Conservation (phyloP, 352 stramenopile species). For the Phytophthora meadii region DNA sequence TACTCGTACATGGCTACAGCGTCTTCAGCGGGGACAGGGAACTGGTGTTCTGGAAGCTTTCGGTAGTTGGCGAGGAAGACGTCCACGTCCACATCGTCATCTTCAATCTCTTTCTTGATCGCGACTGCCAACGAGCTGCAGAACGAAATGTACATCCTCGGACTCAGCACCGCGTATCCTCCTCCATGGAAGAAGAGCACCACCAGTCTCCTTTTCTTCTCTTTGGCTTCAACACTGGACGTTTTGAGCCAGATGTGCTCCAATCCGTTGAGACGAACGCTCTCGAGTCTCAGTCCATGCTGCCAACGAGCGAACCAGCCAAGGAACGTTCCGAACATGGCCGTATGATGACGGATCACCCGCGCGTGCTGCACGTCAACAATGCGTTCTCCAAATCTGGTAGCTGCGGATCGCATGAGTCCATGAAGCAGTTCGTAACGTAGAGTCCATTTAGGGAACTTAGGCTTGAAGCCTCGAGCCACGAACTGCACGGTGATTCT, state of each 20-base stretch:
- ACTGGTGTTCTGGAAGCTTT: constrained; percentile 43
- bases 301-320: constrained; percentile 34
- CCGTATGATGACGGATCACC: constrained; percentile 35
- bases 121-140: constrained; percentile 28
- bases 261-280: constrained; percentile 41
- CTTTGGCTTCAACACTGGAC: background rate
- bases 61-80: constrained; percentile 56
- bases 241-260: constrained; percentile 62
- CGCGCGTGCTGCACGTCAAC: constrained; percentile 27
- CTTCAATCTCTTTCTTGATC: constrained; percentile 28
- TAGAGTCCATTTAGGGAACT: constrained; percentile 57
- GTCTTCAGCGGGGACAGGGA: constrained; percentile 45
- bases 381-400: constrained; percentile 38
- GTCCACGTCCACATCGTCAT: constrained; percentile 22
- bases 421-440: constrained; percentile 45
- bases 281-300: constrained; percentile 32
- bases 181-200: constrained; percentile 68
- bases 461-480: constrained; percentile 39
- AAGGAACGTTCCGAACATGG: constrained; percentile 28
- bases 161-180: constrained; percentile 51
- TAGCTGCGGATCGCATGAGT: constrained; percentile 26
- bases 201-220: constrained; percentile 28
- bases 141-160: constrained; percentile 46
- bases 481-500: constrained; percentile 24
- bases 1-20: constrained; percentile 48